Conservation (phyloP, 1,284 basidiomycete genomes). For the Fomitiporia mediterranea region DNA sequence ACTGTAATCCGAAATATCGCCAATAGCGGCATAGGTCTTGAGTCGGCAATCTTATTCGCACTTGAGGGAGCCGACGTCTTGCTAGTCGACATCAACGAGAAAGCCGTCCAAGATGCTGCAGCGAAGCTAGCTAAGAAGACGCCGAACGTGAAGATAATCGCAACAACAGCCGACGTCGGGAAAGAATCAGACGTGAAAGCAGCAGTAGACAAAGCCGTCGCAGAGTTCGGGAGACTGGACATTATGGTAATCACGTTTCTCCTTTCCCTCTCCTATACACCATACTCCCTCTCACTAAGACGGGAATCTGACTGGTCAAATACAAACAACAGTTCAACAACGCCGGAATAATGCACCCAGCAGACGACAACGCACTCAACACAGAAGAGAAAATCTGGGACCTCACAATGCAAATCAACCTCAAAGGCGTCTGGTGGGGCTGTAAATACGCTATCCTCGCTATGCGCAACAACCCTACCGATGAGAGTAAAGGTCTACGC, state of each 20-base stretch:
- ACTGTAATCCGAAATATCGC: not conserved
- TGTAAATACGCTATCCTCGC: conserved; percentile 95
- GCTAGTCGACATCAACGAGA: conserved; percentile 82
- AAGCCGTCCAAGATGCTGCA: conserved; percentile 69
- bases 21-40: conserved; percentile 85
- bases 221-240: conserved; percentile 86
- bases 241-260: conserved; percentile 62
- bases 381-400: conserved; percentile 97
- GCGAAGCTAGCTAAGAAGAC: conserved; percentile 60
- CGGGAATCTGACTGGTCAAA: conserved; percentile 3
- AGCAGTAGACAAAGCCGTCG: conserved; percentile 75
- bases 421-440: conserved; percentile 99
- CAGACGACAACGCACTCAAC: conserved; percentile 90
- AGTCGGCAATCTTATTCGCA: conserved; percentile 90
- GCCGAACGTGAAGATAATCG: conserved; percentile 68
- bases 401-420: conserved; percentile 88
- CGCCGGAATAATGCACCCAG: conserved; percentile 93
- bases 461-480: conserved; percentile 88
- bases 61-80: conserved; percentile 86
- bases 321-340: conserved; percentile 70
- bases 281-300: too few species aligned
- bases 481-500: conserved; percentile 74
- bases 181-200: conserved; percentile 84
- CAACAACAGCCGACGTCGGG: conserved; percentile 81
- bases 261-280: not conserved